Percentiles rank a stretch among this genome's conserved stretches.
These are phyloP conservation scores for Naganishia onofrii DNA, from an alignment of 768 basidiomycete species.

Conservation along the genomic window DNA sequence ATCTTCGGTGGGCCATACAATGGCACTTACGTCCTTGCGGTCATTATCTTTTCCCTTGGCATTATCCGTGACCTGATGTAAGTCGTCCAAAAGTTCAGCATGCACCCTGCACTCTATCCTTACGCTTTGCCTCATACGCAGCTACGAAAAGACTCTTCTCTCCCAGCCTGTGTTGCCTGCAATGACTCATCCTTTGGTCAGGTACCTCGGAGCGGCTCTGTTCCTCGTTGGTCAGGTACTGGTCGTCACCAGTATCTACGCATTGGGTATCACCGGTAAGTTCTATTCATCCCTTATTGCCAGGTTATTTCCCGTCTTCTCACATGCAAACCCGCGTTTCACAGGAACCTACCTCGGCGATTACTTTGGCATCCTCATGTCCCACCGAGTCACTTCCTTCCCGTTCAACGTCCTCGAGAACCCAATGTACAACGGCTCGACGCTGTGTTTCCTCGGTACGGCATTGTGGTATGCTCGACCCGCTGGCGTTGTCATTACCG, in stretches of 20 bases:
- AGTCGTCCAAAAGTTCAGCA: too few species aligned
- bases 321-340: too few species aligned
- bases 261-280: constrained; percentile 75
- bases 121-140: constrained; percentile 44
- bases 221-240: constrained; percentile 76
- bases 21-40: constrained; percentile 84
- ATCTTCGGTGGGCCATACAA: constrained; percentile 68
- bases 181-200: constrained; percentile 66
- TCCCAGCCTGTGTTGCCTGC: constrained; percentile 71
- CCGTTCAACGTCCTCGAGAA: constrained; percentile 89
- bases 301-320: too few species aligned
- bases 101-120: neutral
- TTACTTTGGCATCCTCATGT: constrained; percentile 60
- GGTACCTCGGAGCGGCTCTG: constrained; percentile 57
- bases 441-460: constrained; percentile 79
- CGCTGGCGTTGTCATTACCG: constrained; percentile 73
- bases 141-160: constrained; percentile 70
- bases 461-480: constrained; percentile 71
- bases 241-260: constrained; percentile 83
- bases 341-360: constrained; percentile 67
- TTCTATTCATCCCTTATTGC: neutral
- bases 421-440: constrained; percentile 97
- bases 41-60: constrained; percentile 79
- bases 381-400: constrained; percentile 86
- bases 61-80: constrained; percentile 81